Evolutionary conservation across 192 early-diverging fungal genomes (phyloP).

Genomic region (Entomortierella lignicola): DNA sequence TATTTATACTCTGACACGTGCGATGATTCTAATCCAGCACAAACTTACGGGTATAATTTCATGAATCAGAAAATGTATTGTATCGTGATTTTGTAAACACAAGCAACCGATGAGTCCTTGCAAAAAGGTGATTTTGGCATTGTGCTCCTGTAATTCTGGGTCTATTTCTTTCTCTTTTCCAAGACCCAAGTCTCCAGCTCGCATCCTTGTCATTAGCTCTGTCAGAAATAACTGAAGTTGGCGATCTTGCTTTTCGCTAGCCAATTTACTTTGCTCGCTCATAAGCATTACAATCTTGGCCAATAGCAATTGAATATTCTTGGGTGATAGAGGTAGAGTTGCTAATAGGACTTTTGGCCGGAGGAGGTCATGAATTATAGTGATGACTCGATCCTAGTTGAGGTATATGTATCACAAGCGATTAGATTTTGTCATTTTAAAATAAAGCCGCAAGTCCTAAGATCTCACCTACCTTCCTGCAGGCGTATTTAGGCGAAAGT

Average conservation of each 20-base stretch:
- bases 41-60: constrained; percentile 38
- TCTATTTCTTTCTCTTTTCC: neutral
- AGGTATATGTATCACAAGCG: no score
- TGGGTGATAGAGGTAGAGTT: constrained; percentile 21
- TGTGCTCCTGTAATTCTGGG: constrained; percentile 7
- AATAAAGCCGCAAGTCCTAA: neutral
- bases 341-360: constrained; percentile 7
- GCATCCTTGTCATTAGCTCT: constrained; percentile 20
- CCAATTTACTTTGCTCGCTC: constrained; percentile 14
- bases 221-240: neutral
- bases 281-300: constrained; percentile 11
- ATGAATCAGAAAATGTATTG: constrained; percentile 23
- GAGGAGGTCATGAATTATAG: constrained; percentile 5
- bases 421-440: no score
- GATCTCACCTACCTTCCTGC: constrained; percentile 33
- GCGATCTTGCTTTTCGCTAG: constrained; percentile 19
- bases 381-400: constrained; percentile 36
- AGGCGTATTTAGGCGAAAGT: constrained; percentile 33
- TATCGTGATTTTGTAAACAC: constrained; percentile 9
- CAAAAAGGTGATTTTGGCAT: constrained; percentile 25
- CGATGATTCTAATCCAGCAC: neutral
- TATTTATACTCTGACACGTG: neutral
- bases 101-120: constrained; percentile 35
- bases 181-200: constrained; percentile 32
- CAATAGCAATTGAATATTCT: constrained; percentile 30